Base-by-base conservation (phyloP, 192 early-diverging fungal genomes). In the Nowakowskiella sp. region DNA sequence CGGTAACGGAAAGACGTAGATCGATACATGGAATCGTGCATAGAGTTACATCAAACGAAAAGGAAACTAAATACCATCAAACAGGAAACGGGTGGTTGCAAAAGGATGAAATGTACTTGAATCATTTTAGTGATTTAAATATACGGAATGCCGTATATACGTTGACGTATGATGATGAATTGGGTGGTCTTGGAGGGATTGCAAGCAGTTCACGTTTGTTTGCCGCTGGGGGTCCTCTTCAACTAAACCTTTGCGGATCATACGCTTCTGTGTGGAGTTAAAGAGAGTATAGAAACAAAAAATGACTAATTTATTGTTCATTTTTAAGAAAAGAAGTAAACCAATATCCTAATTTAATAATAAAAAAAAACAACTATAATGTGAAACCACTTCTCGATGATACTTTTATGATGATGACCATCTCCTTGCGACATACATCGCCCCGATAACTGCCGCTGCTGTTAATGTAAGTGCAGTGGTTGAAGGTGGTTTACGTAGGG, bases 181-280 rank as follows among this genome's bases (percentile, higher is more conserved):
- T 13, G 13, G 34, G 10, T 13, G 10, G 34, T 10, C 13, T 13
- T 10, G 47, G 47, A 10, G 19, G 13, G n/a, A 13, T 13, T 42
- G 33, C 54, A 4, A 47, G 8, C 31, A 62, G 64, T 21, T 51
- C 43, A 1, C 13, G 70, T 5, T 45, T 86, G 31, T 80, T 85
- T 66, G 64, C 76, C 10, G 78, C 75, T 6, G 85, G 85, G 24
- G 85, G 85, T 4, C 85, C 85, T 19, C 48, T 78, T 30, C 76
- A 78, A 32, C 25, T 75, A 13, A 72, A 62, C 36, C 50, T 75
- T 49, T 24, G 42, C 10, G 76, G 76, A 8, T 66, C 66, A 42
- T 68, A 66, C 44, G 60, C 57, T 13, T 67, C 46, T 24, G 49
- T 77, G 9, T 73, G 68, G 72, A n/a, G n/a, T n/a, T n/a, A n/a